Percentiles rank a stretch among this genome's conserved stretches.
Conservation (phyloP, 2,329 filamentous ascomycete species). For the Trichoderma simmonsii region DNA sequence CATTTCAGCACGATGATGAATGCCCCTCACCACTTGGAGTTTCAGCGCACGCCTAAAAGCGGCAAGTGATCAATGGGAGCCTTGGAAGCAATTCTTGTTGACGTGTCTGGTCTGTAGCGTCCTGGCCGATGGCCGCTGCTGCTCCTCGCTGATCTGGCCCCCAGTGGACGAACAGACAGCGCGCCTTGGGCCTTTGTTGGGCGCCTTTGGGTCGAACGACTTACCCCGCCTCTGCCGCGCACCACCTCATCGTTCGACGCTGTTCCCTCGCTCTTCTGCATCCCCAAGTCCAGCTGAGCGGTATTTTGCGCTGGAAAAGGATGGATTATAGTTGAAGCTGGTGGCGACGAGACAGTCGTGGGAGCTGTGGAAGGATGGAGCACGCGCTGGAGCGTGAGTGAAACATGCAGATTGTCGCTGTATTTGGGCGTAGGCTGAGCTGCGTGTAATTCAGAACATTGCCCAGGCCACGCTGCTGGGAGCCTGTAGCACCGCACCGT, state of each 20-base stretch:
- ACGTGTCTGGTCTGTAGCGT: neutral
- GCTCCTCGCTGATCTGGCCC: neutral
- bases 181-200: neutral
- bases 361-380: neutral
- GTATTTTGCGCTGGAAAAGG: neutral
- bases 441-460: neutral
- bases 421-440: neutral
- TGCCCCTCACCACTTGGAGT: conserved; percentile 20
- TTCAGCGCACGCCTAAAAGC: conserved; percentile 20
- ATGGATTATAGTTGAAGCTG: neutral
- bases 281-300: neutral
- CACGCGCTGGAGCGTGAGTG: neutral
- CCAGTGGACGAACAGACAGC: neutral
- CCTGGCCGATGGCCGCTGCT: neutral
- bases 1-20: conserved; percentile 26
- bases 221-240: conserved; percentile 14
- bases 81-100: neutral
- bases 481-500: neutral
- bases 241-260: neutral
- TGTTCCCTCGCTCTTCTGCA: neutral
- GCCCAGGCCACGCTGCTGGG: neutral
- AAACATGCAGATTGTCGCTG: neutral
- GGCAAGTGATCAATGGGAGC: conserved; percentile 5
- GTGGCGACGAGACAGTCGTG: neutral
- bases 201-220: neutral